These are phyloP conservation scores for Periconia sp. DNA, from an alignment of 2,329 filamentous ascomycete genomes.

Conservation along the genomic window DNA sequence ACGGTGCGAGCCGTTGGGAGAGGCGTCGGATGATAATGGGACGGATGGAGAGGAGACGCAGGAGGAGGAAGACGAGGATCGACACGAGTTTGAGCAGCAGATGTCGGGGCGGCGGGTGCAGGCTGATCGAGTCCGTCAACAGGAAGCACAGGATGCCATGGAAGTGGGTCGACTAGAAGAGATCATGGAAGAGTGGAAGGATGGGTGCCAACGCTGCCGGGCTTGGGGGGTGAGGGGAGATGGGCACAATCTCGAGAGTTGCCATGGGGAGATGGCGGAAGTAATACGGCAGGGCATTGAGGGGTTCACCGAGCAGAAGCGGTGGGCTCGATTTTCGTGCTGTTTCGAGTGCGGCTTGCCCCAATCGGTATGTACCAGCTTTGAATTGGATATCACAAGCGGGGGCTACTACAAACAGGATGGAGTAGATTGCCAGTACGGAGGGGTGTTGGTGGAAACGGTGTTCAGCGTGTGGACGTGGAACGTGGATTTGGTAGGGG, in stretches of 20 bases:
- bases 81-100: neutral
- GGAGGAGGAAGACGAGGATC: neutral
- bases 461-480: neutral
- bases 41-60: neutral
- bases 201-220: neutral
- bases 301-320: neutral
- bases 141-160: neutral
- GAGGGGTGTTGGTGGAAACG: neutral
- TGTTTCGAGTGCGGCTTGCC: neutral
- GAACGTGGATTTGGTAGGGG: neutral
- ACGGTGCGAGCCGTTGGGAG: neutral
- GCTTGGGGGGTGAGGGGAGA: neutral
- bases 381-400: neutral
- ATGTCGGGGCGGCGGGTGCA: neutral
- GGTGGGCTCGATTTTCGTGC: neutral
- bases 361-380: neutral
- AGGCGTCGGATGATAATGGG: neutral
- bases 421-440: neutral
- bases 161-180: neutral
- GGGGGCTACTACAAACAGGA: neutral
- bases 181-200: neutral
- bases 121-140: neutral
- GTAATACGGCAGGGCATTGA: neutral
- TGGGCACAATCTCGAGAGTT: neutral
- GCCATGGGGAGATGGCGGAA: neutral